phyloP scores from a whole-genome alignment of 2,329 filamentous ascomycete species.

The Xylaria sp. region DNA sequence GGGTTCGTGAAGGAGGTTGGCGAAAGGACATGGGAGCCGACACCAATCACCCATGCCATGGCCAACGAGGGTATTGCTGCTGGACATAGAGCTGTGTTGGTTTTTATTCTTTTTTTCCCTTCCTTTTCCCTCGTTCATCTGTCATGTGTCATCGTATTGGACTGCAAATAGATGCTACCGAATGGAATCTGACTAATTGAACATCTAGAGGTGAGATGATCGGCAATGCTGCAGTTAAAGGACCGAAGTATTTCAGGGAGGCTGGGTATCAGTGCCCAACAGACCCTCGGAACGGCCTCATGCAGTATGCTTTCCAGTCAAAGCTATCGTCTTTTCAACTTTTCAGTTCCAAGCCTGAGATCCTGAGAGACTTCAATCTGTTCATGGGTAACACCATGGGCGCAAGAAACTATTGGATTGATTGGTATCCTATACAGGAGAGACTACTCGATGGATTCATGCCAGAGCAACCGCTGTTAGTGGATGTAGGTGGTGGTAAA shows the following conservation, averaged over 20 bases:
- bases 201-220: constrained; percentile 34
- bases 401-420: constrained; percentile 33
- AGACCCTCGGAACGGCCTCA: constrained; percentile 34
- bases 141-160: too few species aligned
- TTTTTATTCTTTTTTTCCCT: not conserved
- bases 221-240: constrained; percentile 28
- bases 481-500: constrained; percentile 40
- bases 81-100: constrained; percentile 38
- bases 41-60: constrained; percentile 36
- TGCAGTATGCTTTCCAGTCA: constrained; percentile 39
- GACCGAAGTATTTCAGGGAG: constrained; percentile 35
- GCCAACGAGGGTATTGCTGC: constrained; percentile 36
- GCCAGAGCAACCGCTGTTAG: constrained; percentile 32
- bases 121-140: too few species aligned
- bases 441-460: constrained; percentile 34
- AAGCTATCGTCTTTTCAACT: constrained; percentile 36
- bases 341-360: constrained; percentile 27
- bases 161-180: too few species aligned
- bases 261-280: constrained; percentile 34
- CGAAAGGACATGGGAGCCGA: constrained; percentile 34
- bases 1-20: constrained; percentile 37
- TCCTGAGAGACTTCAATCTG: constrained; percentile 35
- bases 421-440: constrained; percentile 39
- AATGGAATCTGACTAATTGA: too few species aligned
- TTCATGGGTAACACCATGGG: constrained; percentile 42